Evolutionary conservation across 441 rosid genomes (phyloP).

Genomic region (Erodium chrysanthum): DNA sequence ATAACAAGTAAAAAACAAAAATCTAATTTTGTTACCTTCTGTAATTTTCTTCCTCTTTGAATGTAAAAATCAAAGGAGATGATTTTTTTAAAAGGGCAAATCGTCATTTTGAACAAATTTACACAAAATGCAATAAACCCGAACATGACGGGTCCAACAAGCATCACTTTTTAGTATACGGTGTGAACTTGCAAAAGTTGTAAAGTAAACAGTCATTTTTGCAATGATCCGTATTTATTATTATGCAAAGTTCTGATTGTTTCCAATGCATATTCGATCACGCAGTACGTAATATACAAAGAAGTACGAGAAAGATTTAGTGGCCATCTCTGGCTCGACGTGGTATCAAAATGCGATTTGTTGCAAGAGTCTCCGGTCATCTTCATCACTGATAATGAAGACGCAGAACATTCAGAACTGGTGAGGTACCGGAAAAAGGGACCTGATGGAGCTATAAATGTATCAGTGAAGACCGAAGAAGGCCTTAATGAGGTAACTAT

Average conservation of each 20-base stretch:
- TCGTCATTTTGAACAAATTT: no score
- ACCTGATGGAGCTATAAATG: constrained; percentile 58
- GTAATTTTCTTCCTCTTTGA: no score
- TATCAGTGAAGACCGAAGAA: constrained; percentile 55
- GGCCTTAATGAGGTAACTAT: constrained; percentile 54
- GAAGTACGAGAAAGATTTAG: constrained; percentile 64
- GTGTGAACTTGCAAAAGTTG: no score
- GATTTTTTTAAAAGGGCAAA: no score
- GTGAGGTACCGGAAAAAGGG: constrained; percentile 52
- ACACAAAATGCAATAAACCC: no score
- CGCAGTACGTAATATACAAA: constrained; percentile 65
- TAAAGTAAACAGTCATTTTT: no score
- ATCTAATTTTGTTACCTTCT: no score
- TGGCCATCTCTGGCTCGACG: constrained; percentile 76
- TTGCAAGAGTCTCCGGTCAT: constrained; percentile 47
- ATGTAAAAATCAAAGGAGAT: no score
- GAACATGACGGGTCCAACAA: no score
- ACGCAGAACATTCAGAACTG: constrained; percentile 40
- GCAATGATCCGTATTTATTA: no score
- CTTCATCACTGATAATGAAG: constrained; percentile 43
- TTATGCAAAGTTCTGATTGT: neutral
- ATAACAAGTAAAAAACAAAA: no score
- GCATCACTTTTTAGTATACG: no score
- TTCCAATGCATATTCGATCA: constrained; percentile 10
- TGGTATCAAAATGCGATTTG: constrained; percentile 77